These are phyloP conservation scores for Ganoderma leucocontextum DNA, from an alignment of 1,284 basidiomycete species.

Conservation along the genomic window DNA sequence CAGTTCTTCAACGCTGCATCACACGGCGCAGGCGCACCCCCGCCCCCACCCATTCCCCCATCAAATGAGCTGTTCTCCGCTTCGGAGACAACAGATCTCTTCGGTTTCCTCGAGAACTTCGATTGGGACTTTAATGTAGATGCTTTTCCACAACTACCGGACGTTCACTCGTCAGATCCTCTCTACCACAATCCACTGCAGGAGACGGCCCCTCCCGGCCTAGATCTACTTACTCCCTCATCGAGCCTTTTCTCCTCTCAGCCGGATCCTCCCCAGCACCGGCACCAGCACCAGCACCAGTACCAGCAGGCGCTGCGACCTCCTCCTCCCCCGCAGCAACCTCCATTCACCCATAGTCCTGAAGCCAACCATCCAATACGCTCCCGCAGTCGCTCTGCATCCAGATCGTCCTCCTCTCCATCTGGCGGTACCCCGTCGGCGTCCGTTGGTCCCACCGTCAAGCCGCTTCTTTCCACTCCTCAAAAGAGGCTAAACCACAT, in stretches of 20 bases:
- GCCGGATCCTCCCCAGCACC: constrained; percentile 14
- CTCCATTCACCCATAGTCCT: constrained; percentile 3
- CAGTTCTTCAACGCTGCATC: constrained; percentile 70
- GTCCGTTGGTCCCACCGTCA: constrained; percentile 38
- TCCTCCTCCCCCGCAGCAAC: constrained; percentile 14
- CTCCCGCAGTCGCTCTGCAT: constrained; percentile 28
- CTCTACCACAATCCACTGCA: constrained; percentile 32
- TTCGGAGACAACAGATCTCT: constrained; percentile 73
- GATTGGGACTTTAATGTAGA: constrained; percentile 63
- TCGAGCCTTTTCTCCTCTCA: constrained; percentile 27
- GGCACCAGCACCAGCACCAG: constrained; percentile 1
- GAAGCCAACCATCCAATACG: constrained; percentile 24
- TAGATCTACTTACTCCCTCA: constrained; percentile 27
- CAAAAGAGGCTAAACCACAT: constrained; percentile 95
- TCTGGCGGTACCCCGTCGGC: constrained; percentile 32
- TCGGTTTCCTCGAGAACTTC: constrained; percentile 82
- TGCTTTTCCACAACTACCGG: constrained; percentile 37
- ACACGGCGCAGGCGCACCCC: constrained; percentile 61
- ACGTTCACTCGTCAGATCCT: constrained; percentile 18
- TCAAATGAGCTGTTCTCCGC: constrained; percentile 79
- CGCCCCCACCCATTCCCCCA: constrained; percentile 62
- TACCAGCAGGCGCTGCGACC: constrained; percentile 10
- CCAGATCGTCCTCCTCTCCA: constrained; percentile 33
- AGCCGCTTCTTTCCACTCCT: constrained; percentile 78
- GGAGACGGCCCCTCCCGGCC: constrained; percentile 31